phyloP scores from a whole-genome alignment of 2,329 filamentous ascomycete species.

The Rosellinia necatrix region DNA sequence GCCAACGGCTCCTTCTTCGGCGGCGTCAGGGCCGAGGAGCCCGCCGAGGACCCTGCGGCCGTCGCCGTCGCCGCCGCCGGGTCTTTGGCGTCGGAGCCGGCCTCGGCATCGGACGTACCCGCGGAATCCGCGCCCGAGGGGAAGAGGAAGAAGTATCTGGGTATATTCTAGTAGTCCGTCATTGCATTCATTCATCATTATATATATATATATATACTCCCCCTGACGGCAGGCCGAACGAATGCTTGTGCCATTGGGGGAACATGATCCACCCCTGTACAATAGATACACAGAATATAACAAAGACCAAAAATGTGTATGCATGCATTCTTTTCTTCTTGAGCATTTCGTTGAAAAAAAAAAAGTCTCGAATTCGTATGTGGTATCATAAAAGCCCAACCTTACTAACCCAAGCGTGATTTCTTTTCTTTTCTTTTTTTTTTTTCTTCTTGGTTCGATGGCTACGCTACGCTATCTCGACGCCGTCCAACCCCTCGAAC shows the following conservation, averaged over 20 bases:
- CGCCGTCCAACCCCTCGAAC: conserved; percentile 76
- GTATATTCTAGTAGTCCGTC: conserved; percentile 66
- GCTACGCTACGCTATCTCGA: conserved; percentile 61
- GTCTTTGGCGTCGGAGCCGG: conserved; percentile 14
- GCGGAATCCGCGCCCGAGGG: conserved; percentile 30
- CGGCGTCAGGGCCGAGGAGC: conserved; percentile 32
- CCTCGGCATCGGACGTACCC: background rate
- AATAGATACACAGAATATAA: conserved; percentile 10
- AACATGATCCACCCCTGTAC: conserved; percentile 20
- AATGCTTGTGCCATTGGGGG: background rate
- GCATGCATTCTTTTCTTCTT: too few relatives aligned
- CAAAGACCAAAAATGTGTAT: too few relatives aligned
- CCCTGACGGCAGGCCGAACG: conserved; percentile 21
- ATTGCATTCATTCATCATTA: background rate
- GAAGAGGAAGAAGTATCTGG: conserved; percentile 79
- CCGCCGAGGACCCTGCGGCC: conserved; percentile 1
- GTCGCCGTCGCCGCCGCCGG: conserved; percentile 9
- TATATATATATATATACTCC: conserved; percentile 2
- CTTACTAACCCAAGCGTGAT: conserved; percentile 7
- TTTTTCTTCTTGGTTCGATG: too few relatives aligned
- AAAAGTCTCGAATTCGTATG: conserved; percentile 5
- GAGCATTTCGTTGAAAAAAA: too few relatives aligned
- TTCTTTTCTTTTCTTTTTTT: too few relatives aligned
- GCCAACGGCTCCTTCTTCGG: conserved; percentile 32
- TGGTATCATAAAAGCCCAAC: conserved; percentile 31